Percentiles rank a stretch among this genome's conserved stretches.
These are phyloP conservation scores for Taxillus chinensis DNA, from an alignment of 164 flowering plant genomes.

Conservation along the genomic window DNA sequence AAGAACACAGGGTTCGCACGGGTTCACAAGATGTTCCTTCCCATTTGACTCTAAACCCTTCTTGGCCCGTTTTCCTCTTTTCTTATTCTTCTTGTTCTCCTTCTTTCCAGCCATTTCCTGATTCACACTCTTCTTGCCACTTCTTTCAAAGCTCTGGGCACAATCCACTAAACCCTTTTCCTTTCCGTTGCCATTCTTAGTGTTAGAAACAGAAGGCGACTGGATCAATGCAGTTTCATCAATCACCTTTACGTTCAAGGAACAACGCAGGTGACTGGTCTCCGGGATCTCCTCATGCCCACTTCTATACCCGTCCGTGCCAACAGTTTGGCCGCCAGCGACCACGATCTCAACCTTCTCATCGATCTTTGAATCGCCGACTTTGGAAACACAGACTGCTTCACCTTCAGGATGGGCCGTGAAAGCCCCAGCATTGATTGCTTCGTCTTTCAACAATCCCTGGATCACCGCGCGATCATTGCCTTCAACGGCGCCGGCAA, in stretches of 20 bases:
- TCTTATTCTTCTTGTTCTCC: constrained; percentile 17
- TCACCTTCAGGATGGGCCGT: background rate
- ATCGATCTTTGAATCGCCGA: background rate
- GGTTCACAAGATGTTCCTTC: constrained; percentile 2
- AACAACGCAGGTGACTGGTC: background rate
- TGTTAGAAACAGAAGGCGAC: background rate
- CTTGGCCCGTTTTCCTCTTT: constrained; percentile 17
- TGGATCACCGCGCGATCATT: background rate
- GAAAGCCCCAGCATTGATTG: background rate
- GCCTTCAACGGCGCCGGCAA: background rate
- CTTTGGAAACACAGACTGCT: background rate
- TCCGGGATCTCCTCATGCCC: background rate
- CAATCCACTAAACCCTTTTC: background rate
- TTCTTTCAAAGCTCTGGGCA: background rate
- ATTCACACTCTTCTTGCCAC: background rate
- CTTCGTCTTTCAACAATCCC: background rate
- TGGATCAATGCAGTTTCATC: background rate
- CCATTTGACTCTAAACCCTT: constrained; percentile 13
- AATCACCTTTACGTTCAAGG: background rate
- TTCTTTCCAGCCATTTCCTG: constrained; percentile 13
- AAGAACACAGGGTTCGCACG: background rate
- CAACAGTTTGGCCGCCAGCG: background rate
- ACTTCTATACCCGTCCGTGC: background rate
- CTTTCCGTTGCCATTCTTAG: background rate
- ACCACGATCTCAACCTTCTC: background rate